phyloP scores from a whole-genome alignment of 805 yeast species.

The Kluyveromyces nonfermentans region DNA sequence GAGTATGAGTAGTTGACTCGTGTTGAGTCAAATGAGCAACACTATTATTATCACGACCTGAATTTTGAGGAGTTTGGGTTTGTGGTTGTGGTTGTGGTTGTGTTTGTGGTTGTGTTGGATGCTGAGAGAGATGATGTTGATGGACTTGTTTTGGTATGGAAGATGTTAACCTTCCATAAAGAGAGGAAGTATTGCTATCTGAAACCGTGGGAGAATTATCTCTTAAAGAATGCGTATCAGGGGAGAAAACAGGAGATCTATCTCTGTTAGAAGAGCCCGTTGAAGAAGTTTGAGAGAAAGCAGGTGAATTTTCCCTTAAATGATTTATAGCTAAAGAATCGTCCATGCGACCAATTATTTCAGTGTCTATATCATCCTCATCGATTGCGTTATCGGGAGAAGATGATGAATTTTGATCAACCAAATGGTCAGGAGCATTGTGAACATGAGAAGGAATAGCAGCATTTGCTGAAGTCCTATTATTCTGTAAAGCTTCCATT shows the following conservation, averaged over 20 bases:
- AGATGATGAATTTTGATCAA: constrained; percentile 1
- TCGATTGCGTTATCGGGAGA: constrained; percentile 18
- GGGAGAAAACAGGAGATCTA: constrained; percentile 9
- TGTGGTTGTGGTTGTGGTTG: not conserved
- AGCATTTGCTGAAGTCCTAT: constrained; percentile 2
- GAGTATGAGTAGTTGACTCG: constrained; percentile 6
- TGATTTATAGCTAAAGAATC: not conserved
- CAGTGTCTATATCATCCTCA: constrained; percentile 12
- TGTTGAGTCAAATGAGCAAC: constrained; percentile 1
- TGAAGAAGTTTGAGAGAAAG: constrained; percentile 6
- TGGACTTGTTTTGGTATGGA: constrained; percentile 1
- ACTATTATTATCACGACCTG: not conserved
- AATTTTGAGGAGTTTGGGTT: not conserved
- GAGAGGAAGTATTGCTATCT: constrained; percentile 3
- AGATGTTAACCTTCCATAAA: constrained; percentile 1
- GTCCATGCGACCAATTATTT: constrained; percentile 7
- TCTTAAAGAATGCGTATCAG: constrained; percentile 4
- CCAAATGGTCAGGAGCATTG: constrained; percentile 4
- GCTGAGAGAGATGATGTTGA: not conserved
- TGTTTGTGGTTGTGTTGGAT: constrained; percentile 1
- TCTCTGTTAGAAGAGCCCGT: constrained; percentile 8
- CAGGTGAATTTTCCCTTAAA: constrained; percentile 5
- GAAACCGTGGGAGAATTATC: constrained; percentile 7
- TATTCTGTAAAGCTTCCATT: constrained; percentile 34
- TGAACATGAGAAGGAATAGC: constrained; percentile 16